These are phyloP conservation scores for Lentinus brumalis DNA, from an alignment of 768 basidiomycete genomes.

Conservation along the genomic window DNA sequence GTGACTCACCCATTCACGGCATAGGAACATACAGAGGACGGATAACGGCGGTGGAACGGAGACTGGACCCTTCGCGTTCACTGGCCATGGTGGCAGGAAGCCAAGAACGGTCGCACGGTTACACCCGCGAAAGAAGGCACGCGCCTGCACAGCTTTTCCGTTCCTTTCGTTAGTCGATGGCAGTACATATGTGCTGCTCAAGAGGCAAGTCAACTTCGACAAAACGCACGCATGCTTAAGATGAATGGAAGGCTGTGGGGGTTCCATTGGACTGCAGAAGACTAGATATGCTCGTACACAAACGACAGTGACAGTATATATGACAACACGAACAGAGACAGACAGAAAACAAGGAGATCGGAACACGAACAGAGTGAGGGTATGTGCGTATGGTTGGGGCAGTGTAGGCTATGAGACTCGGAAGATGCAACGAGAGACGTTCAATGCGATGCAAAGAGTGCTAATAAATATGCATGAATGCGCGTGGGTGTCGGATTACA, in stretches of 20 bases:
- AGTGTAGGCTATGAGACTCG: background rate
- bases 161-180: background rate
- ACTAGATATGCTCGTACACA: conserved; percentile 2
- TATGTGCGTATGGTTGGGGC: background rate
- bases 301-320: conserved; percentile 2
- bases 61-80: too few relatives aligned
- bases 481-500: background rate
- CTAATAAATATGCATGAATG: conserved; percentile 5
- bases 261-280: background rate
- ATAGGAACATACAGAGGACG: background rate
- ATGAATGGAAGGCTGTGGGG: background rate
- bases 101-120: background rate
- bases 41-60: background rate
- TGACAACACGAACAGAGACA: background rate
- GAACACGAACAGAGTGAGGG: background rate
- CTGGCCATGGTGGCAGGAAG: background rate
- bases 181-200: too few relatives aligned
- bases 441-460: background rate
- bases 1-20: background rate
- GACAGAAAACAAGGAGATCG: background rate
- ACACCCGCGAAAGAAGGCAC: background rate
- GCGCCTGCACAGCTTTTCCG: background rate
- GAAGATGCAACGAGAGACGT: background rate
- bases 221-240: background rate
- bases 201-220: too few relatives aligned